Base-by-base conservation (phyloP, 2,329 filamentous ascomycete species). In the Colletotrichum tropicicola region DNA sequence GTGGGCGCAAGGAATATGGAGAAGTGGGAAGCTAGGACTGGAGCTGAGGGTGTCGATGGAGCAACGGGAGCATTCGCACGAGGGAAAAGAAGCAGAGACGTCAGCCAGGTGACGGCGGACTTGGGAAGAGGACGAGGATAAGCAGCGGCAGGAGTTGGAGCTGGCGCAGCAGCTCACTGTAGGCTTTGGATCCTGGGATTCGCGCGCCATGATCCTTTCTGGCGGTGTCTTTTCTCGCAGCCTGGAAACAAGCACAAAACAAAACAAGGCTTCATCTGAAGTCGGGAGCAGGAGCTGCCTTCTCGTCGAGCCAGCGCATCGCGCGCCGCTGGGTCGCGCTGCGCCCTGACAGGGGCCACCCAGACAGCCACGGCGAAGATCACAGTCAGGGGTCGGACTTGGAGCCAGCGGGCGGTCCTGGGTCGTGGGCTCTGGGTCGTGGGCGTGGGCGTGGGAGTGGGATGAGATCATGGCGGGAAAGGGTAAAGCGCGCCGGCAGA, bases 231-330 rank as follows among this genome's bases (percentile, higher is more conserved):
- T 61, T 30, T 35, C 55, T 64, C 47, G 47, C 55, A 59, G 47
- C 23, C 55, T 48, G 32, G 57, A 66, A 66, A 66, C 63, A 45
- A 39, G 51, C 51, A 58, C 59, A 66, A 64, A 66, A 66, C 59
- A 63, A 58, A 58, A 64, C 59, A 52, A 58, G 62, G 30, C 63
- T 58, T 58, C 58, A 61, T 65, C 63, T 64, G 59, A 58, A 41
- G 63, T 62, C n/a, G 51, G 30, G 25, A 58, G 25, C 45, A 58
- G 44, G 59, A 52, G 45, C 45, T 63, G 59, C 28, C 21, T 47
- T 52, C 52, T 63, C 37, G 58, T 47, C 59, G 44, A 66, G 63
- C 63, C 59, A 66, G 59, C 59, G 43, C 58, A 63, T 37, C 44
- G 39, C 39, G 27, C 19, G 59, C 28, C 30, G 44, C 35, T 15